phyloP scores from a whole-genome alignment of 1,139 yeast species.

The Suhomyces bolitotheri region DNA sequence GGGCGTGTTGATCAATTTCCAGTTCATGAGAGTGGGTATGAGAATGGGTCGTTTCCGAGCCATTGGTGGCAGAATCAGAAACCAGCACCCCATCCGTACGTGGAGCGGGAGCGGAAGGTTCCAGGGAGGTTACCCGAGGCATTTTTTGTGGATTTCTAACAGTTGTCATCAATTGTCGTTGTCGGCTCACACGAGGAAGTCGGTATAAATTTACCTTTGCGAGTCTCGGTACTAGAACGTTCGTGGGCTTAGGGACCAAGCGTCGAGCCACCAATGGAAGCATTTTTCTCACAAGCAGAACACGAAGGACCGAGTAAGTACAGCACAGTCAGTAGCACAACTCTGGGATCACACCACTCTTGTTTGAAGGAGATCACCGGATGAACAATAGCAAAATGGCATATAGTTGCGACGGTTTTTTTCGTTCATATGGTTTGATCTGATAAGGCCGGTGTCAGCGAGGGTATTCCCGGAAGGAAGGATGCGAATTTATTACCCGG shows the following conservation, averaged over 20 bases:
- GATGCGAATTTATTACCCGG: too few species aligned
- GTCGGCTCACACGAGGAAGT: neutral
- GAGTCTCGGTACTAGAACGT: slow-evolving; percentile 8
- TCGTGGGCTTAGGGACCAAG: slow-evolving; percentile 7
- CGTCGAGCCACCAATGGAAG: slow-evolving; percentile 4
- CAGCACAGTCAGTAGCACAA: neutral
- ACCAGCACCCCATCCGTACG: neutral
- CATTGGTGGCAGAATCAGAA: too few species aligned
- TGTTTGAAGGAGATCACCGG: neutral
- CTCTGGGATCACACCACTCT: neutral
- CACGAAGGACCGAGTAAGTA: neutral
- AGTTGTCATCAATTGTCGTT: neutral
- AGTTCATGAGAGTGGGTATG: slow-evolving; percentile 1
- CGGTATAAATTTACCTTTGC: slow-evolving; percentile 1
- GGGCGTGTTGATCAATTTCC: too few species aligned
- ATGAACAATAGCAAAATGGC: neutral
- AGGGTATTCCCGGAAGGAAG: too few species aligned
- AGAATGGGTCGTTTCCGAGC: neutral
- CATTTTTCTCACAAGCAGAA: slow-evolving; percentile 4
- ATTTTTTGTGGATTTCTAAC: neutral
- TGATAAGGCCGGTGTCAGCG: too few species aligned
- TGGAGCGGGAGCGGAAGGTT: too few species aligned
- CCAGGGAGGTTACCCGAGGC: too few species aligned
- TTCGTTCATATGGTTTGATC: slow-evolving; percentile 1
- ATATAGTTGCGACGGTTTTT: slow-evolving; percentile 6